These are phyloP conservation scores for Tothia fuscella DNA, from an alignment of 2,329 filamentous ascomycete genomes.

Conservation along the genomic window DNA sequence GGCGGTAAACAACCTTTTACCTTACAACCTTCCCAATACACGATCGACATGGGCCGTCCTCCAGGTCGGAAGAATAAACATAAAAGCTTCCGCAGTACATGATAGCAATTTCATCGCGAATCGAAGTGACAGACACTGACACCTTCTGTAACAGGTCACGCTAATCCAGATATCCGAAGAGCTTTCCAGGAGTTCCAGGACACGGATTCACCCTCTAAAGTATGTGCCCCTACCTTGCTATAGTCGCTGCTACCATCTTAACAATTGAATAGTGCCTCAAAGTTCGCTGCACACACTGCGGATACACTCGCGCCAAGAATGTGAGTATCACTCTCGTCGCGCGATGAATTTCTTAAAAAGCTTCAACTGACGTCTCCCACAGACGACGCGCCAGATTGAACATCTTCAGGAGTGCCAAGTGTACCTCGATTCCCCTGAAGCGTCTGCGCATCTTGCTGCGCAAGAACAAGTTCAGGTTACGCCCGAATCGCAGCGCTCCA, in stretches of 20 bases:
- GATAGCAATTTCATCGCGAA: no score
- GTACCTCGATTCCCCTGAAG: slow-evolving; percentile 33
- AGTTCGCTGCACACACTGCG: slow-evolving; percentile 37
- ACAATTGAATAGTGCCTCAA: slow-evolving; percentile 30
- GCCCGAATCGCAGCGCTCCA: slow-evolving; percentile 16
- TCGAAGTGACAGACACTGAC: no score
- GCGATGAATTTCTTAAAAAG: no score
- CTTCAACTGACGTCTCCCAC: background rate
- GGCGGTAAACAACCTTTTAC: no score
- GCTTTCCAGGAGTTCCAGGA: slow-evolving; percentile 31
- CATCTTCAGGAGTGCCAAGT: slow-evolving; percentile 34
- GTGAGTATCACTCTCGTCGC: background rate
- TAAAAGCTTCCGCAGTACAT: no score
- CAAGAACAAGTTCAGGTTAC: slow-evolving; percentile 11
- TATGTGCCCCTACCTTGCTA: background rate
- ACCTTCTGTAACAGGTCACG: slow-evolving; percentile 15
- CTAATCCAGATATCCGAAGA: slow-evolving; percentile 30
- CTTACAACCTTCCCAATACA: no score
- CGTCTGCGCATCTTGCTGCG: slow-evolving; percentile 22
- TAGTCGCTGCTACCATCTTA: background rate
- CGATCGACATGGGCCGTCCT: no score
- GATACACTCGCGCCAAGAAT: slow-evolving; percentile 38
- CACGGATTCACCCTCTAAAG: slow-evolving; percentile 29
- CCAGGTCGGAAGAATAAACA: no score
- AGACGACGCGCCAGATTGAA: slow-evolving; percentile 37